These are phyloP conservation scores for Xanthoconium purpureum DNA, from an alignment of 768 basidiomycete genomes.

Conservation along the genomic window DNA sequence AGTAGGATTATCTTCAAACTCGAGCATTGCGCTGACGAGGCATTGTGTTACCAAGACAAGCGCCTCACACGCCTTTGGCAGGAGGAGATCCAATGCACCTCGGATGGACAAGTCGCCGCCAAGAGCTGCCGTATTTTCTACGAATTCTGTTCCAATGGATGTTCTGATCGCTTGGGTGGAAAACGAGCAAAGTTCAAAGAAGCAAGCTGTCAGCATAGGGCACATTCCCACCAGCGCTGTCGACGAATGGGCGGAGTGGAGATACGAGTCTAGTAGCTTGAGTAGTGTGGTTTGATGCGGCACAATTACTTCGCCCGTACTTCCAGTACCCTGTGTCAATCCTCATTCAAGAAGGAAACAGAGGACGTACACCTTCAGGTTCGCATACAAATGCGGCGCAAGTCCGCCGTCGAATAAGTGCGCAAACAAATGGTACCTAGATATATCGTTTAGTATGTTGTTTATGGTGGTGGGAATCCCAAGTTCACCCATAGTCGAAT, in stretches of 20 bases:
- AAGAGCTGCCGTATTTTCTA: conserved; percentile 5
- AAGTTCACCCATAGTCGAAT: conserved; percentile 71
- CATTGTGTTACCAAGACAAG: conserved; percentile 77
- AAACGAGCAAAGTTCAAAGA: conserved; percentile 61
- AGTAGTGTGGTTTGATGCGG: conserved; percentile 86
- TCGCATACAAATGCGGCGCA: conserved; percentile 56
- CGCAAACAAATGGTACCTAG: conserved; percentile 65
- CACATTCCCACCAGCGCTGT: conserved; percentile 42
- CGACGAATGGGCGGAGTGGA: conserved; percentile 51
- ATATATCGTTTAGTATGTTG: conserved; percentile 10
- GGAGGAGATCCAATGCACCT: conserved; percentile 57
- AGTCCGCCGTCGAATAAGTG: conserved; percentile 58
- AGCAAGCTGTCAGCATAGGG: conserved; percentile 59
- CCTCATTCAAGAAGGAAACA: neutral
- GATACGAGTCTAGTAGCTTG: conserved; percentile 82
- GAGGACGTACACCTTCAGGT: conserved; percentile 55
- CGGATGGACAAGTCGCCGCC: conserved; percentile 19
- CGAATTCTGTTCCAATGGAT: conserved; percentile 36
- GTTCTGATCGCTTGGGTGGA: conserved; percentile 50
- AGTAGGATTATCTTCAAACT: conserved; percentile 34
- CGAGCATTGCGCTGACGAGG: conserved; percentile 59
- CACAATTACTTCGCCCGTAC: conserved; percentile 68
- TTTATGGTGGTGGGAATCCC: neutral
- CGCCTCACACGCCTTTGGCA: conserved; percentile 79
- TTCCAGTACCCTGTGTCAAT: conserved; percentile 31